Evolutionary conservation across 2,329 filamentous ascomycete species (phyloP).

Genomic region (Lasiodiplodia sp.): DNA sequence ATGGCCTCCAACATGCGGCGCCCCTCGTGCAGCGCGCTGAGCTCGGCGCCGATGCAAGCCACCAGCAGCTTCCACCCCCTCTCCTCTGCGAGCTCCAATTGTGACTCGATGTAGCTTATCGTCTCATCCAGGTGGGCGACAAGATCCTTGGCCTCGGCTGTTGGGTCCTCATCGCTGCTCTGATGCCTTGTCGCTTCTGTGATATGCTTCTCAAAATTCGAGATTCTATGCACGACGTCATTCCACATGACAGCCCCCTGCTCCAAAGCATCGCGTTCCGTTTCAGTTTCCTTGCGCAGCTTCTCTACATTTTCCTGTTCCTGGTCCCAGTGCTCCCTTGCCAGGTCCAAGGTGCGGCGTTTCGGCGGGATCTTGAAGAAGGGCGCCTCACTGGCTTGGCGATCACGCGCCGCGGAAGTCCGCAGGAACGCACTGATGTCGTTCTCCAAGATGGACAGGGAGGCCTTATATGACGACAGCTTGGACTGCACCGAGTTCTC

Average conservation of each 20-base stretch:
- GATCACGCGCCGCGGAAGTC: slow-evolving; percentile 58
- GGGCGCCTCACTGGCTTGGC: slow-evolving; percentile 34
- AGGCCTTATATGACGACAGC: slow-evolving; percentile 26
- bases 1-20: slow-evolving; percentile 60
- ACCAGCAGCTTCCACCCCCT: slow-evolving; percentile 77
- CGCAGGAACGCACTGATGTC: slow-evolving; percentile 67
- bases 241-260: slow-evolving; percentile 73
- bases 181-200: slow-evolving; percentile 59
- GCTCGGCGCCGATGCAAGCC: slow-evolving; percentile 76
- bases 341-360: slow-evolving; percentile 73
- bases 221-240: slow-evolving; percentile 65
- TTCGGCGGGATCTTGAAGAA: slow-evolving; percentile 56
- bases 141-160: slow-evolving; percentile 41
- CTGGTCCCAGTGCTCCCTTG: slow-evolving; percentile 72
- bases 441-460: slow-evolving; percentile 68
- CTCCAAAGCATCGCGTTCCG: slow-evolving; percentile 70
- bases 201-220: slow-evolving; percentile 70
- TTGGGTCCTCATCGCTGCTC: slow-evolving; percentile 38
- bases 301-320: slow-evolving; percentile 65
- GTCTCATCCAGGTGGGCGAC: slow-evolving; percentile 65
- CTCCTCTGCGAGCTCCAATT: slow-evolving; percentile 63
- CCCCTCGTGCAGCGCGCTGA: slow-evolving; percentile 71
- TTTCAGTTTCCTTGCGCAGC: slow-evolving; percentile 63
- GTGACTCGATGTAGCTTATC: slow-evolving; percentile 62
- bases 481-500: slow-evolving; percentile 29